These are phyloP conservation scores for Houttuynia cordata DNA, from an alignment of 164 flowering plant genomes.

Conservation along the genomic window DNA sequence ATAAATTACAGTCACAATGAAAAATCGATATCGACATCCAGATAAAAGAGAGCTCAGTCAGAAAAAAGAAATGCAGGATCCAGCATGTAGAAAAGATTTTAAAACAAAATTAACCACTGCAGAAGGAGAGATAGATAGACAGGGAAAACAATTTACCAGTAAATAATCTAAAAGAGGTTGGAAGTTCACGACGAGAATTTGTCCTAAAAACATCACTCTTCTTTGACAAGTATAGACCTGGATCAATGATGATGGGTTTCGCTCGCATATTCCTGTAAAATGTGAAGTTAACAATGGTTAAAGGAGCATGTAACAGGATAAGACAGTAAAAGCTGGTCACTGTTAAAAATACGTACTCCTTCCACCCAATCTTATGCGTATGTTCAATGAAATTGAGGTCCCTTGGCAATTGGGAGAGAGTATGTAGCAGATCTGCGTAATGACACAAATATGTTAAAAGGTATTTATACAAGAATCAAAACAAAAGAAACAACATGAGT, in stretches of 20 bases:
- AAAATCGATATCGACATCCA: too few relatives aligned
- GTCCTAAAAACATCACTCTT: slow-evolving; percentile 65
- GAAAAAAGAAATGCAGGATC: too few relatives aligned
- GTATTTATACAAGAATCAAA: background rate
- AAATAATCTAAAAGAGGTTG: slow-evolving; percentile 74
- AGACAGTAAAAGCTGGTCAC: background rate
- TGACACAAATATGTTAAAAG: background rate
- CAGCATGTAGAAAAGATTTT: background rate
- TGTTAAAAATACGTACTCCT: slow-evolving; percentile 49
- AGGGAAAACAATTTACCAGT: slow-evolving; percentile 40
- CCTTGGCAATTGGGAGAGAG: slow-evolving; percentile 64
- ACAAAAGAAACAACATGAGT: background rate
- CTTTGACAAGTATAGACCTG: slow-evolving; percentile 81
- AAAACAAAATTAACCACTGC: background rate
- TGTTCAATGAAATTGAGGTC: slow-evolving; percentile 88
- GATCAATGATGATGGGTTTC: slow-evolving; percentile 82
- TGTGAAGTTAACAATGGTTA: background rate
- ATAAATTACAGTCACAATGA: too few relatives aligned
- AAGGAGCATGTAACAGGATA: background rate
- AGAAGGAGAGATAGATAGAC: background rate
- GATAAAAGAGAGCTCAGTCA: too few relatives aligned
- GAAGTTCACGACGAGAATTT: slow-evolving; percentile 67
- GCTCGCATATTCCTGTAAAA: slow-evolving; percentile 71
- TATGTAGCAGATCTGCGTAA: slow-evolving; percentile 79
- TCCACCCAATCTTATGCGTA: slow-evolving; percentile 65